Base-by-base conservation (phyloP, 495 filamentous ascomycete species). In the Daldinia concentrica region DNA sequence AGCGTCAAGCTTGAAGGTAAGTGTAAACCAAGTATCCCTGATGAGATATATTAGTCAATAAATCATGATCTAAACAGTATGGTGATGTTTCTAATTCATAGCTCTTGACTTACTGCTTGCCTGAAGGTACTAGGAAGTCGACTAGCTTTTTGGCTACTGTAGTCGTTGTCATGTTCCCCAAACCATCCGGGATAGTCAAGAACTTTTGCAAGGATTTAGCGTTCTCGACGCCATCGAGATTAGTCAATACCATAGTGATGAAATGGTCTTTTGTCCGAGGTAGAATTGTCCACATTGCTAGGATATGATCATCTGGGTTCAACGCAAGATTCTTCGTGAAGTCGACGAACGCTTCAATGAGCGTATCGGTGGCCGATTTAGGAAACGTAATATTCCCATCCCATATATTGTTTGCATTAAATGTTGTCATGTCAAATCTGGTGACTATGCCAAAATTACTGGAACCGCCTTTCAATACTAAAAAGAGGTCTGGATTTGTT, bases 391-490 rank as follows among this genome's bases (percentile, higher is more conserved):
- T 36, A 19, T 12, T 51, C n/a, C 75, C 73, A 57, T 69, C 72
- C 72, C 73, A 77, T n/a, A 77, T 67, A 4, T 39, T 15, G 6
- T 60, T 62, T 3, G 74, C 66, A 36, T 68, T 59, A 52, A 71
- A 67, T 5, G 70, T 70, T 24, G 50, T 66, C 75, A 85, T 63
- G 48, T 84, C 79, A 45, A 85, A 83, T 14, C 78, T 77, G 14
- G 85, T 87, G 2, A 87, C 83, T 43, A 87, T 81, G 1, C 85
- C 86, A 62, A 87, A 86, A 71, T 86, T 87, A 63, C 80, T 82
- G 2, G 74, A 67, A 5, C 85, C 85, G 6, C 86, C 86, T 55
- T 86, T 85, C 26, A 88, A 75, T 0, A 84, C 86, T 36, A 75
- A 77, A 74, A 77, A 88, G 12, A 89, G 75, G 41, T 89, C 86